A percentile compares a stretch with the other conserved stretches of the same genome.
phyloP scores from a whole-genome alignment of 495 filamentous ascomycete genomes.

The Echria macrotheca region DNA sequence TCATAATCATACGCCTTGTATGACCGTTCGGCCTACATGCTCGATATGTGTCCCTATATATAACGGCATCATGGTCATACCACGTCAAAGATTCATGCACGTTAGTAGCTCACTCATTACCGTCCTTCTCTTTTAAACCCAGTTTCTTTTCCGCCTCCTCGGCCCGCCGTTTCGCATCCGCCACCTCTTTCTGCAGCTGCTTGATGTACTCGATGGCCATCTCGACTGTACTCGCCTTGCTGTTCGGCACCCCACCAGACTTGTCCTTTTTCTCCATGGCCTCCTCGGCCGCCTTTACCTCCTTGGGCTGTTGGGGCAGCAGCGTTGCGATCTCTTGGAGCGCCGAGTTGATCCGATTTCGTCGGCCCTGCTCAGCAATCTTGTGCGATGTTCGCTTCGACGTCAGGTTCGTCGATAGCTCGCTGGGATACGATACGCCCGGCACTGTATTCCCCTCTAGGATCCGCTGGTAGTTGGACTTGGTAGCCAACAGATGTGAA shows the following conservation, averaged over 20 bases:
- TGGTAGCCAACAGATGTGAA: slow-evolving; percentile 80
- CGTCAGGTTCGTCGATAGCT: slow-evolving; percentile 85
- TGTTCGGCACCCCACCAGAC: slow-evolving; percentile 55
- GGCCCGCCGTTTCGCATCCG: slow-evolving; percentile 59
- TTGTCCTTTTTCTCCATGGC: slow-evolving; percentile 28
- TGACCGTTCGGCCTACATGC: too few relatives aligned
- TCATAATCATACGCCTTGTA: too few relatives aligned
- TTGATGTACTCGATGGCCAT: slow-evolving; percentile 95
- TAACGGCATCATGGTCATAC: too few relatives aligned
- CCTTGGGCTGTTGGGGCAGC: slow-evolving; percentile 51
- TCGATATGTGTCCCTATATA: too few relatives aligned
- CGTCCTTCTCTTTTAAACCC: slow-evolving; percentile 2
- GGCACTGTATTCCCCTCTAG: slow-evolving; percentile 86
- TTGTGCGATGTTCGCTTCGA: slow-evolving; percentile 98
- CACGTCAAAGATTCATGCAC: too few relatives aligned
- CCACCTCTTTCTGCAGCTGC: slow-evolving; percentile 67
- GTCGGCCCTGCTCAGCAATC: slow-evolving; percentile 89
- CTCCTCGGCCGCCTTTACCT: slow-evolving; percentile 37
- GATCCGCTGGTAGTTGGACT: slow-evolving; percentile 98
- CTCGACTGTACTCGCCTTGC: slow-evolving; percentile 95
- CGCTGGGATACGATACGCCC: slow-evolving; percentile 84
- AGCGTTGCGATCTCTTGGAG: slow-evolving; percentile 85
- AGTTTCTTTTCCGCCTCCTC: slow-evolving; percentile 47
- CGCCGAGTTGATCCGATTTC: slow-evolving; percentile 92
- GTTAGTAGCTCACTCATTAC: too few relatives aligned